Percentiles rank a stretch among this genome's conserved stretches.
Conservation (phyloP, 805 yeast genomes). For the Kodamaea fukazawae region DNA sequence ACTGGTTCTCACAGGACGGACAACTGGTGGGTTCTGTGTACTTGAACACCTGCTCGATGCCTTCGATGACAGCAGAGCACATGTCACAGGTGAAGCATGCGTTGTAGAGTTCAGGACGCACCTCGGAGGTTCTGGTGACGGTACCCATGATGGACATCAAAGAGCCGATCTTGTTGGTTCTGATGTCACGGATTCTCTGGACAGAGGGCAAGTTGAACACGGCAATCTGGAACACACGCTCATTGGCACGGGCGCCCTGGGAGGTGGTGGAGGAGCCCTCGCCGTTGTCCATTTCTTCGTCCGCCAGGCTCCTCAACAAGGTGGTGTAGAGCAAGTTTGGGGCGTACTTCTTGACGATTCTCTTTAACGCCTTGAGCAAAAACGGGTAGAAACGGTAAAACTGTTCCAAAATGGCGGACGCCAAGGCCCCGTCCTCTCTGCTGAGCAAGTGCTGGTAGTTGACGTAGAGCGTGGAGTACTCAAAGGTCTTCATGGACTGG, state of each 20-base stretch:
- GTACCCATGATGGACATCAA: conserved; percentile 87
- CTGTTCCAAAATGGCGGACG: conserved; percentile 85
- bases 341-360: conserved; percentile 68
- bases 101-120: conserved; percentile 85
- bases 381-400: conserved; percentile 91
- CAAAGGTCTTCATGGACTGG: conserved; percentile 73
- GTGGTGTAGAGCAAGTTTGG: conserved; percentile 57
- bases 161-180: conserved; percentile 85
- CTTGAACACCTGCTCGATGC: conserved; percentile 88
- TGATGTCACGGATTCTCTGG: conserved; percentile 82
- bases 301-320: conserved; percentile 40
- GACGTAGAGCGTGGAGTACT: conserved; percentile 73
- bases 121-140: conserved; percentile 93
- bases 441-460: conserved; percentile 77
- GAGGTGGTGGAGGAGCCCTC: conserved; percentile 40
- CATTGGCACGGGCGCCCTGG: conserved; percentile 47
- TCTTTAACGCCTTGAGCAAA: conserved; percentile 68
- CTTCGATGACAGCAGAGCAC: conserved; percentile 81
- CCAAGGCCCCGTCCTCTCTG: conserved; percentile 82
- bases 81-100: conserved; percentile 88
- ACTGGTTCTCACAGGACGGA: conserved; percentile 83
- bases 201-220: conserved; percentile 81
- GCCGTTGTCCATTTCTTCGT: conserved; percentile 26
- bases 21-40: conserved; percentile 95
- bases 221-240: conserved; percentile 83